phyloP scores from a whole-genome alignment of 2,329 filamentous ascomycete species.

The Corniculantispora saksenae region DNA sequence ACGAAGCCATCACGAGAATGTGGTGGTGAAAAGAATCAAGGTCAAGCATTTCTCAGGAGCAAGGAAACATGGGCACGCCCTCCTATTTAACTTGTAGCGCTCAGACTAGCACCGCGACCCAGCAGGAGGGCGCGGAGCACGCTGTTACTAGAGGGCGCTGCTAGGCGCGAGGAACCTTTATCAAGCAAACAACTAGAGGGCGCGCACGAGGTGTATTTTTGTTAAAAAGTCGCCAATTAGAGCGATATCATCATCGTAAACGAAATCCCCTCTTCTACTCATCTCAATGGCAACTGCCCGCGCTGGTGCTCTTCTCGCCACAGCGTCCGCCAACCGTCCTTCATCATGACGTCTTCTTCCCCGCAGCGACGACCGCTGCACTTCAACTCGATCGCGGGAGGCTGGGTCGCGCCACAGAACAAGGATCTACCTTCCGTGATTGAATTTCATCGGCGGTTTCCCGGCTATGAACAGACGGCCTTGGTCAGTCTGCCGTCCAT shows the following conservation, averaged over 20 bases:
- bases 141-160: slow-evolving; percentile 15
- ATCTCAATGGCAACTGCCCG: neutral
- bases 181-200: slow-evolving; percentile 2
- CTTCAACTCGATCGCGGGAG: slow-evolving; percentile 3
- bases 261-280: neutral
- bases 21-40: neutral
- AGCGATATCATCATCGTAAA: neutral
- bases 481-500: slow-evolving; percentile 51
- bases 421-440: slow-evolving; percentile 57
- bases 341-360: slow-evolving; percentile 1
- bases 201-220: slow-evolving; percentile 1
- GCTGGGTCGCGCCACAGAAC: neutral
- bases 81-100: neutral
- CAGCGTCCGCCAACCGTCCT: neutral
- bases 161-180: neutral
- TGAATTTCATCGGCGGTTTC: slow-evolving; percentile 56
- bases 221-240: neutral
- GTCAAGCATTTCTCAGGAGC: neutral
- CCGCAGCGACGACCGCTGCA: slow-evolving; percentile 16
- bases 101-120: neutral
- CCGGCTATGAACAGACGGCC: slow-evolving; percentile 72
- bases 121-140: slow-evolving; percentile 9
- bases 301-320: neutral
- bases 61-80: neutral
- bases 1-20: neutral